Conservation (phyloP, 495 filamentous ascomycete genomes). For the Penicillium malachiteum region DNA sequence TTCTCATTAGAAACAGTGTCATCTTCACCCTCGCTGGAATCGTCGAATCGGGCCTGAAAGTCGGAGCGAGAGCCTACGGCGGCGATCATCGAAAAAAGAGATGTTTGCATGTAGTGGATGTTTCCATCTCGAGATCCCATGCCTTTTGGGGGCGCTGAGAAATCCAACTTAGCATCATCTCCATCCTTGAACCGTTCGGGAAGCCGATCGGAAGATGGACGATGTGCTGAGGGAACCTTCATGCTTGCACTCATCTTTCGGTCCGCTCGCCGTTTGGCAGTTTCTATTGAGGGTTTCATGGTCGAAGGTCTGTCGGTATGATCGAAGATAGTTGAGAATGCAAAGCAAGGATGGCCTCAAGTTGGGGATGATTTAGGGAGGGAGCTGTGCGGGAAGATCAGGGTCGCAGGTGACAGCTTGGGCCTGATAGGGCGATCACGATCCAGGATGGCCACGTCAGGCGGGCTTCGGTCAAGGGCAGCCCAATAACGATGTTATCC, state of each 20-base stretch:
- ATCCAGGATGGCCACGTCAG: conserved; percentile 23
- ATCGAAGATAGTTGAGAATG: conserved; percentile 6
- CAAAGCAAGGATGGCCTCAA: background rate
- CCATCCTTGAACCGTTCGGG: conserved; percentile 76
- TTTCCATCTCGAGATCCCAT: conserved; percentile 39
- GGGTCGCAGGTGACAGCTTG: conserved; percentile 26
- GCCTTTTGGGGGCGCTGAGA: conserved; percentile 55
- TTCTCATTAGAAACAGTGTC: conserved; percentile 54
- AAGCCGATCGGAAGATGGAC: conserved; percentile 63
- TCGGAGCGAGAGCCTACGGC: conserved; percentile 81
- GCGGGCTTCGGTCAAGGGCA: conserved; percentile 10
- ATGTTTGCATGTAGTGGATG: conserved; percentile 81
- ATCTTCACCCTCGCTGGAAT: conserved; percentile 82
- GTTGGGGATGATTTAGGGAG: background rate
- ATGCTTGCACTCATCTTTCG: conserved; percentile 35
- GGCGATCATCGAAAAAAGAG: conserved; percentile 89
- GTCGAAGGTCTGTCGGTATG: conserved; percentile 10
- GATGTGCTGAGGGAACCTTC: conserved; percentile 36
- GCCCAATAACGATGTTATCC: conserved; percentile 10
- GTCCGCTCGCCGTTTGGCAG: conserved; percentile 32
- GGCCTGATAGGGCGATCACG: conserved; percentile 21
- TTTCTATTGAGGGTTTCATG: conserved; percentile 37
- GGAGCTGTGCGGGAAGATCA: conserved; percentile 4
- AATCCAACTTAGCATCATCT: conserved; percentile 72
- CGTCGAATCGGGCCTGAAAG: conserved; percentile 78